Percentiles rank a stretch among this genome's conserved stretches.
Evolutionary conservation across 495 filamentous ascomycete species (phyloP).

Genomic region (Filosporella fistucella): DNA sequence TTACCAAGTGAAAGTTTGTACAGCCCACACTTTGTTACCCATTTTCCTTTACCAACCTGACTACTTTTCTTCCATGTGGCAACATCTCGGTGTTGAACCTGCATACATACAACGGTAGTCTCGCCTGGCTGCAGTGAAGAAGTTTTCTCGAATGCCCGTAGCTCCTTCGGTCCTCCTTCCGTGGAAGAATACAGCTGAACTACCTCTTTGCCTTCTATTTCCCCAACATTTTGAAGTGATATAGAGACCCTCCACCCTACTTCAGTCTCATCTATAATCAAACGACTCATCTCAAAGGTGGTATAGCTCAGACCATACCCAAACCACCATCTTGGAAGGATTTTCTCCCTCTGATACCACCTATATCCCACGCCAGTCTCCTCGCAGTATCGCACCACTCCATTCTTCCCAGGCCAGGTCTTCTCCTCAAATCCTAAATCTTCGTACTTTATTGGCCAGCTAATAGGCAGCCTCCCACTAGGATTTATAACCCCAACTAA

Average conservation of each 20-base stretch:
- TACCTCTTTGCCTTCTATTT: conserved; percentile 43
- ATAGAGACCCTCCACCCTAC: conserved; percentile 32
- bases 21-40: not conserved
- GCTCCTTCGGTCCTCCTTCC: conserved; percentile 59
- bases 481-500: conserved; percentile 85
- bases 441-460: conserved; percentile 61
- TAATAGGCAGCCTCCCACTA: conserved; percentile 78
- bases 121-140: not conserved
- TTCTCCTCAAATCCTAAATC: conserved; percentile 64
- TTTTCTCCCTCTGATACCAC: conserved; percentile 41
- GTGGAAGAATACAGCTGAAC: conserved; percentile 55
- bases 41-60: no score
- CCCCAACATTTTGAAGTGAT: conserved; percentile 51
- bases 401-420: conserved; percentile 51
- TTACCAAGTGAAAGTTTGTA: not conserved
- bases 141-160: conserved; percentile 54
- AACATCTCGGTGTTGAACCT: not conserved
- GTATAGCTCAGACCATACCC: conserved; percentile 86
- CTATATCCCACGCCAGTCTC: not conserved
- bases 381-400: not conserved
- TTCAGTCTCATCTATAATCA: not conserved
- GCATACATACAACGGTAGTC: not conserved
- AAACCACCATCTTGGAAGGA: conserved; percentile 67
- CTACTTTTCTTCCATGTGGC: not conserved
- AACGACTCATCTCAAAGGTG: conserved; percentile 50